Percentiles rank a stretch among this genome's conserved stretches.
These are phyloP conservation scores for Rugonectria rugulosa DNA, from an alignment of 2,329 filamentous ascomycete genomes.

Conservation along the genomic window DNA sequence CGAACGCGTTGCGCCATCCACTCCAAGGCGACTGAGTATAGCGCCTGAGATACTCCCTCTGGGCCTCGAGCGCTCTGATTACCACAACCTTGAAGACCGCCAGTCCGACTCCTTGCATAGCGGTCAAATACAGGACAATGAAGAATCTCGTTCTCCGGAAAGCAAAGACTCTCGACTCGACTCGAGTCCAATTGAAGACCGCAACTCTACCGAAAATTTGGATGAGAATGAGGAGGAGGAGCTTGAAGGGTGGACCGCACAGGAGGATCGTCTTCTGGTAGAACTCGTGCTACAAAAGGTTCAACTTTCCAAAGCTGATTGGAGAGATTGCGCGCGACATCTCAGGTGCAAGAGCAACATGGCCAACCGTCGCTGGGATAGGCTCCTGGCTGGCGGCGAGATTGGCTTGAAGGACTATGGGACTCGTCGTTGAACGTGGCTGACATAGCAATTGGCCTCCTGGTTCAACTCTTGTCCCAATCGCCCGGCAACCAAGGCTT, in stretches of 20 bases:
- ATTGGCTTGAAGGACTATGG: conserved; percentile 63
- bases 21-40: conserved; percentile 67
- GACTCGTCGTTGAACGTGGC: conserved; percentile 53
- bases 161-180: no score
- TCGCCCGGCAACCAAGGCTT: no score
- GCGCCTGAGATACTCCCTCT: conserved; percentile 68
- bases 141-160: no score
- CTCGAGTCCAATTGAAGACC: no score
- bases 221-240: conserved; percentile 55
- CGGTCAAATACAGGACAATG: conserved; percentile 32
- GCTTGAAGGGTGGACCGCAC: conserved; percentile 63
- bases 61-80: conserved; percentile 66
- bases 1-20: conserved; percentile 51
- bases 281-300: conserved; percentile 73
- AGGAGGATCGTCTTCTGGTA: conserved; percentile 71
- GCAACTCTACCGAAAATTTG: no score
- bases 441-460: conserved; percentile 67
- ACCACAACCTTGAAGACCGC: conserved; percentile 48
- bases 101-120: no score
- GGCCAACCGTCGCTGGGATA: conserved; percentile 69
- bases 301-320: conserved; percentile 68
- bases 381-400: conserved; percentile 65
- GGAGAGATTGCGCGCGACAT: conserved; percentile 71
- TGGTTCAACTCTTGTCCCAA: conserved; percentile 42
- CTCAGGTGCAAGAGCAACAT: conserved; percentile 67